Percentiles rank a stretch among this genome's conserved stretches.
Evolutionary conservation across 2,329 filamentous ascomycete species (phyloP).

Genomic region (Monascus ruber): DNA sequence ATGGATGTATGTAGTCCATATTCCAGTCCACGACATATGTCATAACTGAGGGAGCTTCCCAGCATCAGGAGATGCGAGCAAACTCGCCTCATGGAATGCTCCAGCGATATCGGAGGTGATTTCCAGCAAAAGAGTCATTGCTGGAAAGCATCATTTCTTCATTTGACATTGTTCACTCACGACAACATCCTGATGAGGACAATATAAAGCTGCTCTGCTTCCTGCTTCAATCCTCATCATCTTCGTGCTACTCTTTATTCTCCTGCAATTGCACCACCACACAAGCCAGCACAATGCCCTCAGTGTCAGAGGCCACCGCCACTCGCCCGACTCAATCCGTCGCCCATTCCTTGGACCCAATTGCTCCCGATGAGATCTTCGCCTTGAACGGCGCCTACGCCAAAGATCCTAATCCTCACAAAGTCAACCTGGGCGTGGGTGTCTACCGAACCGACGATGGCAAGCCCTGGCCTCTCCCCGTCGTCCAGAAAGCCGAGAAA

Average conservation of each 20-base stretch:
- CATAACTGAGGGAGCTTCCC: too few species aligned
- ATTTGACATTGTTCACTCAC: too few species aligned
- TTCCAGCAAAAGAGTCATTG: too few species aligned
- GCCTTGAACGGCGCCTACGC: slow-evolving; percentile 75
- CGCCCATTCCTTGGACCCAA: slow-evolving; percentile 54
- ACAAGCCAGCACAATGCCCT: background rate
- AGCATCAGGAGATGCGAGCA: too few species aligned
- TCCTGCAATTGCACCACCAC: background rate
- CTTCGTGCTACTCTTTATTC: background rate
- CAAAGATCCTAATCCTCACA: slow-evolving; percentile 58
- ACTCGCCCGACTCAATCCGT: slow-evolving; percentile 6
- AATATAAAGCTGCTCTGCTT: too few species aligned
- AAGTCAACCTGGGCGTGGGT: slow-evolving; percentile 83
- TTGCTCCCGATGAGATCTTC: slow-evolving; percentile 84
- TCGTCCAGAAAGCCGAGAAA: slow-evolving; percentile 71
- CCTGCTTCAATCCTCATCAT: too few species aligned
- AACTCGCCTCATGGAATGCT: too few species aligned
- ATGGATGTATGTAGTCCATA: too few species aligned
- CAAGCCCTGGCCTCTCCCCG: slow-evolving; percentile 91
- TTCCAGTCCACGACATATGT: too few species aligned
- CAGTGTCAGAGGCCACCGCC: background rate
- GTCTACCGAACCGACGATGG: slow-evolving; percentile 86
- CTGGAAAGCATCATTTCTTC: too few species aligned
- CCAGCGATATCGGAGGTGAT: too few species aligned
- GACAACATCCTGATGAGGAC: too few species aligned